Evolutionary conservation across 352 stramenopile genomes (phyloP).

Genomic region (Globisporangium okanoganense): DNA sequence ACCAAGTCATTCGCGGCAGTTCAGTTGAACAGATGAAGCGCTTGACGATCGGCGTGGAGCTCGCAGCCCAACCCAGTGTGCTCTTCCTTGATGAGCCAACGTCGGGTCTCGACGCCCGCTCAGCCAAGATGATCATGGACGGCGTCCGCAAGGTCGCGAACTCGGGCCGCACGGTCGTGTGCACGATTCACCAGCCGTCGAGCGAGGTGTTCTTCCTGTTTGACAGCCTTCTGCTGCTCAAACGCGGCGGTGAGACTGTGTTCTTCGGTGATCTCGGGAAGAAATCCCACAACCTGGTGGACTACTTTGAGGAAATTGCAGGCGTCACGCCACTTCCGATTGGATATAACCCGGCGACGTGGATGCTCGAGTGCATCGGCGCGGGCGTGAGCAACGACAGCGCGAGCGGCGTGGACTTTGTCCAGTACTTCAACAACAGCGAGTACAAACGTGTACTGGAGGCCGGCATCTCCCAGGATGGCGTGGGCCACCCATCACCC

Average conservation of each 20-base stretch:
- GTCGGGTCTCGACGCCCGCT: constrained; percentile 78
- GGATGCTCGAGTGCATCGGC: constrained; percentile 70
- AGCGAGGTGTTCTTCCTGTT: no score
- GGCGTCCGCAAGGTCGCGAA: constrained; percentile 76
- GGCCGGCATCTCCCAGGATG: background rate
- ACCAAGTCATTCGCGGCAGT: constrained; percentile 35
- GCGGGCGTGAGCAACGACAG: constrained; percentile 31
- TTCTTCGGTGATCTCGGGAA: constrained; percentile 26
- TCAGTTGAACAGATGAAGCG: constrained; percentile 52
- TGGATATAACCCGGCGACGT: constrained; percentile 76
- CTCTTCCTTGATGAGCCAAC: constrained; percentile 83
- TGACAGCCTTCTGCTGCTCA: no score
- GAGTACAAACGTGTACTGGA: constrained; percentile 1
- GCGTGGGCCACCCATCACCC: background rate
- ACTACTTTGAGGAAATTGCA: constrained; percentile 26
- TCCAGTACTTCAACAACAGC: constrained; percentile 5
- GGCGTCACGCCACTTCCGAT: constrained; percentile 8
- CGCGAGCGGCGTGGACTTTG: constrained; percentile 1
- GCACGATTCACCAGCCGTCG: no score
- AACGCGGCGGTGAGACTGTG: constrained; percentile 16
- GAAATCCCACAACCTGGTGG: constrained; percentile 15
- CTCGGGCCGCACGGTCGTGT: constrained; percentile 4
- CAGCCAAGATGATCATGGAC: constrained; percentile 73
- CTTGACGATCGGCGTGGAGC: constrained; percentile 49
- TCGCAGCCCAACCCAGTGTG: constrained; percentile 76